Base-by-base conservation (phyloP, 805 yeast genomes). In the Brettanomyces nanus region DNA sequence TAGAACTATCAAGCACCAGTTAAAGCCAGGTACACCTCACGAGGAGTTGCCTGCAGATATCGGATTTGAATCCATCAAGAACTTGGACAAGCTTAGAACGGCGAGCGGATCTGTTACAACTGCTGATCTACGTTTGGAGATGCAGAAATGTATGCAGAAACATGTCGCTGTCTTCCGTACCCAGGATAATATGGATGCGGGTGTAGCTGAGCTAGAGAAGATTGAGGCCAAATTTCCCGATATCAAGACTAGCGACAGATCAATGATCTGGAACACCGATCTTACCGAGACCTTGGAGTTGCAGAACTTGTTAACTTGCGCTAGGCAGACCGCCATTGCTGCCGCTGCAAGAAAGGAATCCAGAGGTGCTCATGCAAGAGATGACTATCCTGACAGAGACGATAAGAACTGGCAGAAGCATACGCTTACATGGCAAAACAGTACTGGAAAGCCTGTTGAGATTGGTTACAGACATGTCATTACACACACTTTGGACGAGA, bases 311-410 rank as follows among this genome's bases (percentile, higher is more conserved):
- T 74, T 90, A 62, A 89, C 97, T 36, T 86, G 97, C 73, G 97
- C 97, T 45, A 78, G 81, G 47, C 98, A 92, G 73, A 89, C 97
- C 37, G 97, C 97, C 25, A 69, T 68, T 48, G 76, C 95, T 45
- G 98, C 98, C 37, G 87, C 92, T 45, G 94, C 86, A 40, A 85
- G 98, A 74, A 80, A 73, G 57, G 98, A 90, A 70, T 87, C 97
- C 28, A 85, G 98, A 73, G 98, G 98, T 70, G 97, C 98, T 35
- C 98, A 90, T 60, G 97, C 98, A 42, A 83, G 97, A 73, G 98
- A 90, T 66, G 98, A 90, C 65, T 89, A 66, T 70, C 97, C 95
- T 56, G 80, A 77, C 46, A 86, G 98, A 77, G 95, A 90, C 60
- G 98, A 90, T 62, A 87, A 60, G 40, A 72, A 87, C 74, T 90